Percentiles rank a stretch among this genome's conserved stretches.
phyloP scores from a whole-genome alignment of 495 filamentous ascomycete species.

The Neurospora sp. region DNA sequence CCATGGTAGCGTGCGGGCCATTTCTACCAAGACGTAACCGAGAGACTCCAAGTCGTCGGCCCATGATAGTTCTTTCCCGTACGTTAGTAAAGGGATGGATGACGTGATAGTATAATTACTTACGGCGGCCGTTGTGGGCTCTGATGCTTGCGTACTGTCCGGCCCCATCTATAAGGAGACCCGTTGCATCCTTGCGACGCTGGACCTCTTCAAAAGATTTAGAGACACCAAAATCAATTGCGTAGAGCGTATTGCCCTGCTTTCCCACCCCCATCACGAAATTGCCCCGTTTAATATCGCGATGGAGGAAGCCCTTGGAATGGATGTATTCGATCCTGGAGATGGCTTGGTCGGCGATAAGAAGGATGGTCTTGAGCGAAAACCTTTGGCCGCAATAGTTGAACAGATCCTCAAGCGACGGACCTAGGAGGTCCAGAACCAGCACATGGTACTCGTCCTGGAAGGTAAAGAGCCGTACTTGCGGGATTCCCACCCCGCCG shows the following conservation, averaged over 20 bases:
- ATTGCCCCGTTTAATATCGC: slow-evolving; percentile 31
- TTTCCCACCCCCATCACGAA: slow-evolving; percentile 23
- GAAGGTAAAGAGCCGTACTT: slow-evolving; percentile 17
- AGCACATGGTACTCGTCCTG: slow-evolving; percentile 21
- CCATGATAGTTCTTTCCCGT: slow-evolving; percentile 14
- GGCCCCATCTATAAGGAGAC: background rate
- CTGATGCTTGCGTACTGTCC: slow-evolving; percentile 22
- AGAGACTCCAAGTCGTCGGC: slow-evolving; percentile 32
- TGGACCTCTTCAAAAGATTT: too few species aligned
- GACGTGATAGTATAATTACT: background rate
- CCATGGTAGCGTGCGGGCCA: slow-evolving; percentile 31
- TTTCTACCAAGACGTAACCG: slow-evolving; percentile 31
- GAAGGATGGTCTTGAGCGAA: slow-evolving; percentile 32
- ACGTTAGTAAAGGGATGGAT: slow-evolving; percentile 3
- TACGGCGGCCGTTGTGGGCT: slow-evolving; percentile 22
- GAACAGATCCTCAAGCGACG: slow-evolving; percentile 27
- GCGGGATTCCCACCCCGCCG: slow-evolving; percentile 22
- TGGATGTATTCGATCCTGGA: slow-evolving; percentile 23
- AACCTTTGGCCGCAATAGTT: slow-evolving; percentile 23
- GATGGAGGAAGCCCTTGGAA: slow-evolving; percentile 24
- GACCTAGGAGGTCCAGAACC: slow-evolving; percentile 28
- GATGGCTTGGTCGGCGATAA: slow-evolving; percentile 29
- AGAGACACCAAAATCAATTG: too few species aligned
- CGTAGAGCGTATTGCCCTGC: slow-evolving; percentile 24
- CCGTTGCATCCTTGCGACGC: slow-evolving; percentile 1